Percentiles rank a stretch among this genome's conserved stretches.
Evolutionary conservation across 1,284 basidiomycete genomes (phyloP).

Genomic region (Leucoagaricus sp.): DNA sequence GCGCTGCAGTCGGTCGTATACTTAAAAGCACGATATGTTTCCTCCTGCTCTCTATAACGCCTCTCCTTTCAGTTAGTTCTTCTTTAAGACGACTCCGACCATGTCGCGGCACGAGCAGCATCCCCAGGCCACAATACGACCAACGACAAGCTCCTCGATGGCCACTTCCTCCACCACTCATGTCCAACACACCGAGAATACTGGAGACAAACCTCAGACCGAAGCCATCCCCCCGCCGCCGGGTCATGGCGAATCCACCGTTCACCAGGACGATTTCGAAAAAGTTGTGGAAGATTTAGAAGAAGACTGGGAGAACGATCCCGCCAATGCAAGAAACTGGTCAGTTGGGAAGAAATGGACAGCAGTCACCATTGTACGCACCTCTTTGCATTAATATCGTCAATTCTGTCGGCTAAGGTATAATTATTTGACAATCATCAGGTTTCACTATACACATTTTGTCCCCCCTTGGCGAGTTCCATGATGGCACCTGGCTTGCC

Average conservation of each 20-base stretch:
- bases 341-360: constrained; percentile 59
- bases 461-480: constrained; percentile 70
- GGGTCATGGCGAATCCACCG: not conserved
- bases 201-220: not conserved
- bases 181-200: not conserved
- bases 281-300: constrained; percentile 35
- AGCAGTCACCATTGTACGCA: constrained; percentile 57
- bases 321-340: constrained; percentile 71
- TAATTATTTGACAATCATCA: constrained; percentile 32
- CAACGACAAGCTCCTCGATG: not conserved
- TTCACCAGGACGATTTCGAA: not conserved
- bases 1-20: not conserved
- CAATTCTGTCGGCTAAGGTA: not conserved
- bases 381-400: not conserved
- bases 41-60: not conserved
- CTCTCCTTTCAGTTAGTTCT: not conserved
- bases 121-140: not conserved
- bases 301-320: constrained; percentile 61
- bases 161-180: not conserved
- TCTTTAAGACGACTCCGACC: not conserved
- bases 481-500: constrained; percentile 82
- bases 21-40: not conserved
- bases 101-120: not conserved
- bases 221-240: not conserved
- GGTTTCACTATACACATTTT: constrained; percentile 73